These are phyloP conservation scores for Zelopaecilomyces penicillatus DNA, from an alignment of 2,329 filamentous ascomycete species.

Conservation along the genomic window DNA sequence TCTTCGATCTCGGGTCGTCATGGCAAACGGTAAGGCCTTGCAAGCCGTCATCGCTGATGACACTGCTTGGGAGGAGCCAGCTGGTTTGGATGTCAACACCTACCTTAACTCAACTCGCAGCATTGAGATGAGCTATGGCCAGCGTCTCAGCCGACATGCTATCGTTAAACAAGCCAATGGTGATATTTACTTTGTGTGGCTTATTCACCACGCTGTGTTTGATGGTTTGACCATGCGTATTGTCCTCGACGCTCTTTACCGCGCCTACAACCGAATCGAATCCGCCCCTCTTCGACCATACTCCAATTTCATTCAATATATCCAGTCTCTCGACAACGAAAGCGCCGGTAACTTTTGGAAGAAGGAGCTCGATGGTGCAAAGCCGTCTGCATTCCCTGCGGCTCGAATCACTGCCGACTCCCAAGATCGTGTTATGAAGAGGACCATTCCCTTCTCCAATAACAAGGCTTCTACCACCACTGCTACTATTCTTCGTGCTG, in stretches of 20 bases:
- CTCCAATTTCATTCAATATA: no score
- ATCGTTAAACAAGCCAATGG: not conserved
- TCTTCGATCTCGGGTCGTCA: not conserved
- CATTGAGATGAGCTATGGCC: slow-evolving; percentile 6
- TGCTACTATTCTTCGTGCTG: not conserved
- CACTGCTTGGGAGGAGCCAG: not conserved
- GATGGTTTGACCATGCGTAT: not conserved
- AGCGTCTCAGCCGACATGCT: slow-evolving; percentile 1
- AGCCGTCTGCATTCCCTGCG: no score
- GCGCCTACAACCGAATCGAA: not conserved
- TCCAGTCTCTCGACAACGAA: no score
- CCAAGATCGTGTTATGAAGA: not conserved
- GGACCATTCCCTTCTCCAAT: slow-evolving; percentile 1
- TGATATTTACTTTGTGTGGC: not conserved
- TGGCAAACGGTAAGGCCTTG: not conserved
- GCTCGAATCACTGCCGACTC: not conserved
- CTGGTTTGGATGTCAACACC: not conserved
- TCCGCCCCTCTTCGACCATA: not conserved
- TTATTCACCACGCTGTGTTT: not conserved
- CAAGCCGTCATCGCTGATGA: slow-evolving; percentile 4
- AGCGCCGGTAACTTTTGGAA: no score
- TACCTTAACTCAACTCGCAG: not conserved
- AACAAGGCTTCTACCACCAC: not conserved
- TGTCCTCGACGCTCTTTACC: slow-evolving; percentile 3
- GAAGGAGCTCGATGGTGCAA: no score